These are phyloP conservation scores for Speleostelium caveatum DNA, from an alignment of 78 protist genomes.

Conservation along the genomic window DNA sequence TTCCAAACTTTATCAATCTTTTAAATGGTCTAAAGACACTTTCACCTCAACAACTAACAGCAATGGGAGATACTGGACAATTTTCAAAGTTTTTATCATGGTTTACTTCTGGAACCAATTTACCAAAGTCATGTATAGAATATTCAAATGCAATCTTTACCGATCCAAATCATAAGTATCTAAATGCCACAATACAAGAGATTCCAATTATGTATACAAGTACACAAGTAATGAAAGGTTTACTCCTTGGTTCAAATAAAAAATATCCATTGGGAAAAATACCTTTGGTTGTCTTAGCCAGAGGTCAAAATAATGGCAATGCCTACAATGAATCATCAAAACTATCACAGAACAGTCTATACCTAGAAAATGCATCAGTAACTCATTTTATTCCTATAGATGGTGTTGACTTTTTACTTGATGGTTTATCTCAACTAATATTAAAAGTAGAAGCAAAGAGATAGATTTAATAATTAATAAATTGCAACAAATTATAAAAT, in stretches of 20 bases:
- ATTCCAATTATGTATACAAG: not conserved
- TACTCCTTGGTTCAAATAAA: not conserved
- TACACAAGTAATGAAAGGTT: not conserved
- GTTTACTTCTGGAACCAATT: not conserved
- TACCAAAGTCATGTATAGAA: conserved; percentile 11
- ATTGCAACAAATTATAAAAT: too few species aligned
- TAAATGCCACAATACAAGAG: conserved; percentile 1
- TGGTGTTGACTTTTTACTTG: too few species aligned
- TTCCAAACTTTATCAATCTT: not conserved
- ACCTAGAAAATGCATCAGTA: too few species aligned
- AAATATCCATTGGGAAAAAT: conserved; percentile 1
- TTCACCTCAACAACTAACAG: not conserved
- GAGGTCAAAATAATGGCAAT: not conserved
- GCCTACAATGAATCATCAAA: too few species aligned
- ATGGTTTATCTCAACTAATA: too few species aligned
- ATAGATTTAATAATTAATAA: too few species aligned
- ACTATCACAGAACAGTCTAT: too few species aligned
- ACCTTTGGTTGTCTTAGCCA: conserved; percentile 8
- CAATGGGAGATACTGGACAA: not conserved
- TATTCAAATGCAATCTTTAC: not conserved
- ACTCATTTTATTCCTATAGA: too few species aligned
- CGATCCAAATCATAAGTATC: conserved; percentile 5
- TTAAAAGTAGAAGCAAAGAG: too few species aligned
- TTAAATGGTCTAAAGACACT: not conserved
- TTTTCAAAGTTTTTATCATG: not conserved